Evolutionary conservation across 371 early-diverging fungal species (phyloP).

Genomic region (Chytridiales sp.): DNA sequence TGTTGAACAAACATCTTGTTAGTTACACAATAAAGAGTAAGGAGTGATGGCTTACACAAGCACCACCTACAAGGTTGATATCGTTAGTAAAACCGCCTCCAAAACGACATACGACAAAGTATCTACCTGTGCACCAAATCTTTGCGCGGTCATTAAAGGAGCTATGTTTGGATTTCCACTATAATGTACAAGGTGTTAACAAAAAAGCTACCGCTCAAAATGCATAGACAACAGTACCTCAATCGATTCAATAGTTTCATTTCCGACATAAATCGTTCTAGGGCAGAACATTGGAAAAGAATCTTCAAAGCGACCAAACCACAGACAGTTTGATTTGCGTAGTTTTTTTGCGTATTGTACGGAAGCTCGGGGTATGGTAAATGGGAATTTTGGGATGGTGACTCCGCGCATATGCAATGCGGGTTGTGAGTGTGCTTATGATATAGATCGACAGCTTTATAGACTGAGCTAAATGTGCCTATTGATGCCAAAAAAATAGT

Average conservation of each 20-base stretch:
- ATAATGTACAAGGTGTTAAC: background rate
- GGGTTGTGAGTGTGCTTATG: slow-evolving; percentile 67
- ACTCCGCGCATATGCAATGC: slow-evolving; percentile 28
- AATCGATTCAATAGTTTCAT: slow-evolving; percentile 77
- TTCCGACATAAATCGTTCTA: slow-evolving; percentile 84
- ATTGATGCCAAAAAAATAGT: background rate
- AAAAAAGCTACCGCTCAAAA: background rate
- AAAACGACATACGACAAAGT: slow-evolving; percentile 47
- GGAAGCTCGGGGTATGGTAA: background rate
- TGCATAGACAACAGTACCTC: slow-evolving; percentile 43
- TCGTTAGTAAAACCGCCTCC: background rate
- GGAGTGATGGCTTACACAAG: slow-evolving; percentile 30
- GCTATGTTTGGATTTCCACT: slow-evolving; percentile 62
- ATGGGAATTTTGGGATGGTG: too few species aligned
- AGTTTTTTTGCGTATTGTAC: background rate
- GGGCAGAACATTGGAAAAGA: slow-evolving; percentile 86
- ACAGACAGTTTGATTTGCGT: slow-evolving; percentile 15
- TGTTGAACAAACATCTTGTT: slow-evolving; percentile 8
- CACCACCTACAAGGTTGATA: slow-evolving; percentile 7
- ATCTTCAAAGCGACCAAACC: slow-evolving; percentile 85
- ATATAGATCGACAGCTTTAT: slow-evolving; percentile 83
- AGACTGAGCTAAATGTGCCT: slow-evolving; percentile 97
- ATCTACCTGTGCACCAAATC: slow-evolving; percentile 84
- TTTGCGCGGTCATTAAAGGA: slow-evolving; percentile 76
- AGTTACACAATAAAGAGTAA: background rate